phyloP scores from a whole-genome alignment of 768 basidiomycete species.

The Russula dissimulans region DNA sequence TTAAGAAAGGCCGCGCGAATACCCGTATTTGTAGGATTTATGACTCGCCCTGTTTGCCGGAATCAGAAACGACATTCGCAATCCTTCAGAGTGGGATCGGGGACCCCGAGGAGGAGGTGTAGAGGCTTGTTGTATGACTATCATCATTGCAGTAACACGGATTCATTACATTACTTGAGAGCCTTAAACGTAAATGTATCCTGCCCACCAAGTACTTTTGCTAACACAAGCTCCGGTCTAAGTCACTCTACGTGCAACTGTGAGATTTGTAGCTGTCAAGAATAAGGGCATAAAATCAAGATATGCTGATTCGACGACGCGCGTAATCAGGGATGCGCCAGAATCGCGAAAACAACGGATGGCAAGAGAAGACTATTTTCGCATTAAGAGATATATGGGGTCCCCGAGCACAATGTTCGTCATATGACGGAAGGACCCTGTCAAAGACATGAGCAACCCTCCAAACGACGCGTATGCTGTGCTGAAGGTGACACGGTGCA shows the following conservation, averaged over 20 bases:
- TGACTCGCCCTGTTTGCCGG: slow-evolving; percentile 95
- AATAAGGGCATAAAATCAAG: neutral
- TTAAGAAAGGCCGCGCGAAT: slow-evolving; percentile 86
- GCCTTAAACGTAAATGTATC: neutral
- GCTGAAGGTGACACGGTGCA: slow-evolving; percentile 32
- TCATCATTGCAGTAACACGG: neutral
- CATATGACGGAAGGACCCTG: slow-evolving; percentile 89
- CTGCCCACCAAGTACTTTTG: neutral
- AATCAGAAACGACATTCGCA: slow-evolving; percentile 92
- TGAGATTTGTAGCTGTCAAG: neutral
- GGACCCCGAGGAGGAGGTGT: slow-evolving; percentile 85
- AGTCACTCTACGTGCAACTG: neutral
- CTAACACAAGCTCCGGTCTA: neutral
- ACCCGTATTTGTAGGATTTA: slow-evolving; percentile 95
- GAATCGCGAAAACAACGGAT: neutral
- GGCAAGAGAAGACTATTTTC: slow-evolving; percentile 32
- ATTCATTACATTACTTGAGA: neutral
- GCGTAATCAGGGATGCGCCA: neutral
- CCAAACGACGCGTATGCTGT: slow-evolving; percentile 97
- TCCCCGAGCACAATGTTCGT: slow-evolving; percentile 88
- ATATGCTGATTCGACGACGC: neutral
- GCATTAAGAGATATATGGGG: slow-evolving; percentile 81
- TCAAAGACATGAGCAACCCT: slow-evolving; percentile 87
- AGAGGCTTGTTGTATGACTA: slow-evolving; percentile 15
- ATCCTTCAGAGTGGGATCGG: slow-evolving; percentile 88